Evolutionary conservation across 495 filamentous ascomycete species (phyloP), one percentile per base, ranked within the genome.

Genomic region (Immersiella caudata): DNA sequence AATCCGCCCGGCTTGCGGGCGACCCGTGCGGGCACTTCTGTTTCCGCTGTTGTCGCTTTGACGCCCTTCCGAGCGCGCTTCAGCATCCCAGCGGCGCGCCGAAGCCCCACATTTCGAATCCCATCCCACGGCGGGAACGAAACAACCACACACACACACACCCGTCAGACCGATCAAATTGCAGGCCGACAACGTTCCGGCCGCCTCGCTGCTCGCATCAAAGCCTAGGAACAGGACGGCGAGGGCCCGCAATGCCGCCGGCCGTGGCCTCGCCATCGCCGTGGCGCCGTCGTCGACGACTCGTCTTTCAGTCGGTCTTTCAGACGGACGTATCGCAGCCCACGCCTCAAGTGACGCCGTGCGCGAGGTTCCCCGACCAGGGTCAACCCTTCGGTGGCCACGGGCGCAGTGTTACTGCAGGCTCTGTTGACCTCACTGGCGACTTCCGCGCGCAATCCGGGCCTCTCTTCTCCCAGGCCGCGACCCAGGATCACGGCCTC

Each of bases 281-380:
- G 62, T 80, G 80, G 79, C 73, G 73, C 67, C 73, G 79, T 63
- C 79, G 78, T 11, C 79, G 74, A 26, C 77, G 77, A 62, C 78
- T 77, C 63, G 75, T 82, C 29, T 80, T 86, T 68, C 79, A 84
- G 67, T 86, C 83, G 0, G 84, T 86, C 71, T 87, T 86, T 70
- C 77, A 78, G 57, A 74, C 72, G 16, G 76, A 80, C 50, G 66
- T 79, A 67, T 78, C 80, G 9, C 79, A 80, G 66, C 78, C 82
- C 40, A 80, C 82, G 55, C 80, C 82, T 12, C 69, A 72, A 60
- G 75, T 78, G 7, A 81, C 79, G 7, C 79, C 81, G 49, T 73
- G 70, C 25, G 65, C 70, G 55, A 64, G 62, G 21, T 79, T 78
- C 59, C 61, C 78, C 14, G 73, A 75, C 27, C 70, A 74, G 2